Percentiles rank a stretch among this genome's conserved stretches.
These are phyloP conservation scores for Grosmannia serpens DNA, from an alignment of 2,329 filamentous ascomycete species.

Conservation along the genomic window DNA sequence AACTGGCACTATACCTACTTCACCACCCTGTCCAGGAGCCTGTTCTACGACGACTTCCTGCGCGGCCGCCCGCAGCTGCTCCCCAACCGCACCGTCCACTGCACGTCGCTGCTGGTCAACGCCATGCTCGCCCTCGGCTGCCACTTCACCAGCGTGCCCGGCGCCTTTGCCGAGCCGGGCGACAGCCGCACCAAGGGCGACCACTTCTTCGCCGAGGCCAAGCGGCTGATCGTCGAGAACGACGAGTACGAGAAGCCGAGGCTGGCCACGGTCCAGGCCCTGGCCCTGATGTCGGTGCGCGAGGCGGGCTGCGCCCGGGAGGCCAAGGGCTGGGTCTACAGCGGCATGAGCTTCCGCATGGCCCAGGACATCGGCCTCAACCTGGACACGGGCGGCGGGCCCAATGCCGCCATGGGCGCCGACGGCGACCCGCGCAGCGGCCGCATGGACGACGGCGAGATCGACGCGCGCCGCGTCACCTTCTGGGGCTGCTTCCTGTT, in stretches of 20 bases:
- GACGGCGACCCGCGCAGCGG: constrained; percentile 35
- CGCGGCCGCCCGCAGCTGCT: constrained; percentile 49
- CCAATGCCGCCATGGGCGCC: constrained; percentile 25
- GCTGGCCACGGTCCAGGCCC: constrained; percentile 81
- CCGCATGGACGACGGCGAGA: constrained; percentile 60
- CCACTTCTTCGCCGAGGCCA: constrained; percentile 92
- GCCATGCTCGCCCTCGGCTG: constrained; percentile 87
- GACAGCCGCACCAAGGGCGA: constrained; percentile 83
- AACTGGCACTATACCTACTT: constrained; percentile 97
- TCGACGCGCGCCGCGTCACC: constrained; percentile 80
- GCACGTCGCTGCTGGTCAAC: constrained; percentile 83
- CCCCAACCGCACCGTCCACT: constrained; percentile 56
- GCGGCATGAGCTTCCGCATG: constrained; percentile 97
- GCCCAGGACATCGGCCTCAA: constrained; percentile 88
- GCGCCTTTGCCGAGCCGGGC: constrained; percentile 57
- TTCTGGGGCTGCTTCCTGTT: constrained; percentile 99
- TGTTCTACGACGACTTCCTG: constrained; percentile 80
- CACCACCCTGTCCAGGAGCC: constrained; percentile 71
- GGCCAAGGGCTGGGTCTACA: constrained; percentile 96
- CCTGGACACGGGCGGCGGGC: constrained; percentile 56
- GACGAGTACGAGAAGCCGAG: constrained; percentile 87
- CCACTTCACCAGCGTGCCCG: constrained; percentile 73
- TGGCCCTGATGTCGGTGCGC: constrained; percentile 90
- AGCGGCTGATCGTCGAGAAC: constrained; percentile 76
- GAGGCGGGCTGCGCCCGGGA: constrained; percentile 92